phyloP scores from a whole-genome alignment of 2,329 filamentous ascomycete species.

The Claviceps humidiphila region DNA sequence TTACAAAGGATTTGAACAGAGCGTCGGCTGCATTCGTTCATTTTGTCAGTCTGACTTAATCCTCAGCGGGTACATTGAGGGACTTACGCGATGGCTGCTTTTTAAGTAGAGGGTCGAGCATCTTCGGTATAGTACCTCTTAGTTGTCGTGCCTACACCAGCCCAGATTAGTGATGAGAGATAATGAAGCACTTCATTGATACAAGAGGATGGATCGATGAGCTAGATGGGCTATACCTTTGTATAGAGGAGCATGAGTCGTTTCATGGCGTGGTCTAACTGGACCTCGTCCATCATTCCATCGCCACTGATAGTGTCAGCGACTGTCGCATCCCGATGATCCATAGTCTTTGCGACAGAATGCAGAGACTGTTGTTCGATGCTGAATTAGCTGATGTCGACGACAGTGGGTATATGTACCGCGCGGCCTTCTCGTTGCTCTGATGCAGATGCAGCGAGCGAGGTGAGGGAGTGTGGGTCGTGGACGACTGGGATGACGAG shows the following conservation, averaged over 20 bases:
- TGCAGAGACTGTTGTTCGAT: neutral
- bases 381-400: neutral
- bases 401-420: neutral
- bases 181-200: neutral
- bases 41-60: conserved; percentile 2
- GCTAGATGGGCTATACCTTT: conserved; percentile 25
- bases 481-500: neutral
- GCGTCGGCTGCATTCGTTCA: conserved; percentile 29
- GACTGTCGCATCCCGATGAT: conserved; percentile 1
- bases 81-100: conserved; percentile 38
- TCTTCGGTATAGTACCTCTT: conserved; percentile 24
- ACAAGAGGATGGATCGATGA: neutral
- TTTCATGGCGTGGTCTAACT: conserved; percentile 35
- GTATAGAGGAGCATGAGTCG: conserved; percentile 41
- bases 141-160: conserved; percentile 19
- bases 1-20: conserved; percentile 33
- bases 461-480: neutral
- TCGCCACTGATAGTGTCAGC: neutral
- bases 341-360: conserved; percentile 1
- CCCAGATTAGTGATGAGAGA: conserved; percentile 8
- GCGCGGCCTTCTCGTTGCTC: neutral
- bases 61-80: neutral
- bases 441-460: neutral
- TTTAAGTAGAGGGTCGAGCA: conserved; percentile 34
- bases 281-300: conserved; percentile 31